Conservation (phyloP, 495 filamentous ascomycete species). For the Aspergillus mulundensis region DNA sequence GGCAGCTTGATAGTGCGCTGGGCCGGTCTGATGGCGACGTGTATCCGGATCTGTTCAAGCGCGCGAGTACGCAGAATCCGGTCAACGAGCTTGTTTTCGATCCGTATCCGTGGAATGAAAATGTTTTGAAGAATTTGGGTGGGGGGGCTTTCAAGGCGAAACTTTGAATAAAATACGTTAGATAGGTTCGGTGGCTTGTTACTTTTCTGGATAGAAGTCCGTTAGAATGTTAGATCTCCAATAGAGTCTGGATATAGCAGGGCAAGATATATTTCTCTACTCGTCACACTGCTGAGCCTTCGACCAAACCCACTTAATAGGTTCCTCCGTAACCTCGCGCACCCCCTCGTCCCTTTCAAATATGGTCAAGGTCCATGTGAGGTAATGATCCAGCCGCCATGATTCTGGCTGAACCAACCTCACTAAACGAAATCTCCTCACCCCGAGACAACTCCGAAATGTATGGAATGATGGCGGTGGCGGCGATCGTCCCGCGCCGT, state of each 20-base stretch:
- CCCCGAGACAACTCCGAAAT: not conserved
- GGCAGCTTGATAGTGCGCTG: slow-evolving; percentile 62
- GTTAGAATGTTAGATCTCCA: not conserved
- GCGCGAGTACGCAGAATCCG: slow-evolving; percentile 63
- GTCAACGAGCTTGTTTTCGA: slow-evolving; percentile 63
- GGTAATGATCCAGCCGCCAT: no score
- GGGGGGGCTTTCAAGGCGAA: slow-evolving; percentile 33
- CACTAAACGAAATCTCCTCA: not conserved
- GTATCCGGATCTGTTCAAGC: slow-evolving; percentile 64
- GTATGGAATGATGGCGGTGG: not conserved
- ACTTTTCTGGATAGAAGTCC: not conserved
- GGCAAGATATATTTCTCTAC: no score
- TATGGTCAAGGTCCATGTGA: no score
- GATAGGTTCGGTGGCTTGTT: no score
- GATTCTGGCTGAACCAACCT: no score
- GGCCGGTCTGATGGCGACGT: slow-evolving; percentile 64
- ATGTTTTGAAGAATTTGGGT: slow-evolving; percentile 51
- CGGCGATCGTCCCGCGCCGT: not conserved
- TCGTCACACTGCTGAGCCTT: no score
- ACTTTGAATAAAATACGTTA: no score
- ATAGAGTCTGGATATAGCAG: no score
- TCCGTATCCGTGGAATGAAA: slow-evolving; percentile 60
- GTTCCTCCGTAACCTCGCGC: no score
- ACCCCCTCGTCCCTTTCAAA: no score
- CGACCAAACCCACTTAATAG: no score